Base-by-base conservation (phyloP, 2,329 filamentous ascomycete species). In the Emmonsia crescens region DNA sequence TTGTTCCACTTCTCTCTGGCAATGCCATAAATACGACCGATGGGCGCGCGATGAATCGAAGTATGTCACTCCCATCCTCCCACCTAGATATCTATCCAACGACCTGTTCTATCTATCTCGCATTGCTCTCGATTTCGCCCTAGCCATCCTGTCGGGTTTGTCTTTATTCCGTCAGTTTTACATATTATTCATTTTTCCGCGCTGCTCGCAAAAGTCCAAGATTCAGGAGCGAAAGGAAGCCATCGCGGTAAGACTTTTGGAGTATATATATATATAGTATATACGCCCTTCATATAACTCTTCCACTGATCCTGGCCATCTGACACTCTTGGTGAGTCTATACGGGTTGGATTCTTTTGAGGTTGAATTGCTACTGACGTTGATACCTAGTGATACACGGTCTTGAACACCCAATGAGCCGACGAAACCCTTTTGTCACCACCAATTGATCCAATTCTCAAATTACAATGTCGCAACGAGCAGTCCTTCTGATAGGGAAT, bases 401-500 rank as follows among this genome's bases (percentile, higher is more conserved):
- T 44, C 16, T 52, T 27, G 14, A 14, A 10, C 9, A 48, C 9
- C 5, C 44, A 14, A 48, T 3, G 21, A 48, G 3, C n/a, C 38
- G 9, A 21, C 19, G 19, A 38, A 6, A 19, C 27, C 14, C 5
- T 16, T 29, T 12, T 19, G 19, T 19, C 27, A 52, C 31, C 29
- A 5, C 48, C 27, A 52, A 36, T 55, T 55, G 31, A 55, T 38
- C n/a, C n/a, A 24, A 38, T 36, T 21, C 9, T 42, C 16, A 63
- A 66, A 60, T 21, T 21, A 65, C 66, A 70, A 76, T 76, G 73
- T 64, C 72, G 63, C 64, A 71, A 36, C 70, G 71, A 67, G 67
- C 74, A 42, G 75, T 76, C 52, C 73, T 79, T n/a, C 69, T 79
- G 59, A 78, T 79, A 63, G 77, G 77, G 54, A 71, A 67, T 16